Percentiles rank a stretch among this genome's conserved stretches.
These are phyloP conservation scores for Sporothrix pseudoabietina DNA, from an alignment of 2,329 filamentous ascomycete genomes.

Conservation along the genomic window DNA sequence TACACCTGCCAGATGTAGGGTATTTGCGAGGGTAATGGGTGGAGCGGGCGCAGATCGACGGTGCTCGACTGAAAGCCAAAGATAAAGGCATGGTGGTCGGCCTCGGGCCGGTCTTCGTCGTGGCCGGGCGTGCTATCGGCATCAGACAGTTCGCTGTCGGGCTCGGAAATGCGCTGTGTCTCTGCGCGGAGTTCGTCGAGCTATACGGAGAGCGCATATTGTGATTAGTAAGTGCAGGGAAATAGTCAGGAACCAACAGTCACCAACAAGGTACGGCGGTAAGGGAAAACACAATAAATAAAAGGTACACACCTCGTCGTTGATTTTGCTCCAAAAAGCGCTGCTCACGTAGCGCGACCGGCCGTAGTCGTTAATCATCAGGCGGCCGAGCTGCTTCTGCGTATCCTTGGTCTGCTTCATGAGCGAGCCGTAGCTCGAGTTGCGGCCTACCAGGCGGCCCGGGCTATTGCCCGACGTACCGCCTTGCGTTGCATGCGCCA, in stretches of 20 bases:
- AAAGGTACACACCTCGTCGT: slow-evolving; percentile 62
- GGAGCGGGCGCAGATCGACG: slow-evolving; percentile 57
- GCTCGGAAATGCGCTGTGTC: slow-evolving; percentile 52
- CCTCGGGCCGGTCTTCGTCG: slow-evolving; percentile 42
- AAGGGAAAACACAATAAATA: slow-evolving; percentile 33
- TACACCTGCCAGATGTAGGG: slow-evolving; percentile 56
- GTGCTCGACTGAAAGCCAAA: slow-evolving; percentile 72
- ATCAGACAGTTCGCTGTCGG: slow-evolving; percentile 61
- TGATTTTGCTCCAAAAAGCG: slow-evolving; percentile 74
- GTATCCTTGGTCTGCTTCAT: slow-evolving; percentile 41
- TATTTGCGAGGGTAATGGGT: slow-evolving; percentile 58
- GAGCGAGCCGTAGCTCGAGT: slow-evolving; percentile 32
- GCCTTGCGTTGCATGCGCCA: background rate
- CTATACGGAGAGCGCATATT: slow-evolving; percentile 36
- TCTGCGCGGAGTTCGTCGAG: slow-evolving; percentile 53
- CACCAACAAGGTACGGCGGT: background rate
- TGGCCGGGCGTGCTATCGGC: slow-evolving; percentile 57
- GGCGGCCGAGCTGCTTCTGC: slow-evolving; percentile 62
- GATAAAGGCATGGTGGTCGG: slow-evolving; percentile 71
- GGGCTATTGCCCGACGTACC: slow-evolving; percentile 23
- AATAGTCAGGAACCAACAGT: background rate
- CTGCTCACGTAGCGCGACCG: slow-evolving; percentile 74
- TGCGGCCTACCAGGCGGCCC: slow-evolving; percentile 33
- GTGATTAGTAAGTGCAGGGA: slow-evolving; percentile 3
- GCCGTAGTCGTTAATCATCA: slow-evolving; percentile 70